Percentiles rank a stretch among this genome's conserved stretches.
Conservation (phyloP, 495 filamentous ascomycete species). For the Astrocystis sublimbata region DNA sequence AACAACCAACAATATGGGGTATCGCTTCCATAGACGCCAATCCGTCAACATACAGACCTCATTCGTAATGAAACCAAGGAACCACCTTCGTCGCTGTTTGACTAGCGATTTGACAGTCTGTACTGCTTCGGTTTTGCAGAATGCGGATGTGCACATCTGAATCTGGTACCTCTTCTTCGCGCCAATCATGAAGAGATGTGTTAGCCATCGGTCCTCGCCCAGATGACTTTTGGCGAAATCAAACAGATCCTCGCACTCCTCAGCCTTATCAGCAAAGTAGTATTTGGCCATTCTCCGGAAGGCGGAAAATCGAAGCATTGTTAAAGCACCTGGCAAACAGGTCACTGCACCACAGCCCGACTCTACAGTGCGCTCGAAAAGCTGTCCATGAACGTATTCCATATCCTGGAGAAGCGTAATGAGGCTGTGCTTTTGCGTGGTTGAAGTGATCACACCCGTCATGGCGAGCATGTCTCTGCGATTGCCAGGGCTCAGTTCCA, state of each 20-base stretch:
- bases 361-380: conserved; percentile 96
- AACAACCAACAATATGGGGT: conserved; percentile 84
- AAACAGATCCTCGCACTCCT: conserved; percentile 94
- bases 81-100: conserved; percentile 96
- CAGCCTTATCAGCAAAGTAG: conserved; percentile 97
- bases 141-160: conserved; percentile 94
- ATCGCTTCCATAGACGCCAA: conserved; percentile 84
- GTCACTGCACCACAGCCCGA: conserved; percentile 94
- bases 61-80: conserved; percentile 96
- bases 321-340: conserved; percentile 91
- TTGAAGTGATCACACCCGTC: conserved; percentile 97
- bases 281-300: conserved; percentile 98
- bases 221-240: conserved; percentile 96
- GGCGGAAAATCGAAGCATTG: conserved; percentile 93
- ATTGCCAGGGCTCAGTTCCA: conserved; percentile 96
- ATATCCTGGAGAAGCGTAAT: conserved; percentile 95
- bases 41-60: conserved; percentile 99
- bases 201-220: conserved; percentile 96
- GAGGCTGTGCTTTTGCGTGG: conserved; percentile 82
- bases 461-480: conserved; percentile 94
- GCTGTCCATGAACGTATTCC: conserved; percentile 97
- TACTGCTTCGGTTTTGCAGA: conserved; percentile 98
- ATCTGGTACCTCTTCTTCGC: conserved; percentile 92
- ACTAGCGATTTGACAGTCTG: conserved; percentile 82
- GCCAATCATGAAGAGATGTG: conserved; percentile 98